These are phyloP conservation scores for Geranium rotundifolium DNA, from an alignment of 345 rosid species.

Conservation along the genomic window DNA sequence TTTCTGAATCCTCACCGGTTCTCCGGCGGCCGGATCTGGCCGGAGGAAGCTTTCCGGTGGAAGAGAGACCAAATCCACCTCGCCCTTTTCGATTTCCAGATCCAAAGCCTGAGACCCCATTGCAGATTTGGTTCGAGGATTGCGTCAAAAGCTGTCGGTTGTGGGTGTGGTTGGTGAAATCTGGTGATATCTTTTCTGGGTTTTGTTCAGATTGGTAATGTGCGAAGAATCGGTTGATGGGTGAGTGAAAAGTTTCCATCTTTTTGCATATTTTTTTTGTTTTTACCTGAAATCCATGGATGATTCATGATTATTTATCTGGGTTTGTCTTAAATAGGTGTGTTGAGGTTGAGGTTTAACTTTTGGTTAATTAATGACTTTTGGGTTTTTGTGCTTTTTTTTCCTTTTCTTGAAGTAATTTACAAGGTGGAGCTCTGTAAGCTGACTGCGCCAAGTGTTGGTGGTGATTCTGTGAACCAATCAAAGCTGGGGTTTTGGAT, in stretches of 20 bases:
- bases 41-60: slow-evolving; percentile 13
- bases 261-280: neutral
- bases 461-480: neutral
- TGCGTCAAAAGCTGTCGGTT: neutral
- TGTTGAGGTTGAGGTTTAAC: neutral
- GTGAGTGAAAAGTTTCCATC: neutral
- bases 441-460: neutral
- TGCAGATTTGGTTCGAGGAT: neutral
- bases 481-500: neutral
- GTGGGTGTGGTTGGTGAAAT: neutral
- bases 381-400: neutral
- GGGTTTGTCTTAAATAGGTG: neutral
- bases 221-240: neutral
- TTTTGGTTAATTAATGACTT: neutral
- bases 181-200: slow-evolving; percentile 14
- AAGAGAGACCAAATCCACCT: neutral
- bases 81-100: neutral
- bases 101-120: neutral
- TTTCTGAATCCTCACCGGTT: slow-evolving; percentile 5
- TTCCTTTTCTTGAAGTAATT: neutral
- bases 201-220: slow-evolving; percentile 12
- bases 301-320: neutral
- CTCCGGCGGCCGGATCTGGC: slow-evolving; percentile 25
- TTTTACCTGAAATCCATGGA: neutral
- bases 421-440: neutral